Evolutionary conservation across 2,329 filamentous ascomycete genomes (phyloP).

Genomic region (Cordyceps militaris): DNA sequence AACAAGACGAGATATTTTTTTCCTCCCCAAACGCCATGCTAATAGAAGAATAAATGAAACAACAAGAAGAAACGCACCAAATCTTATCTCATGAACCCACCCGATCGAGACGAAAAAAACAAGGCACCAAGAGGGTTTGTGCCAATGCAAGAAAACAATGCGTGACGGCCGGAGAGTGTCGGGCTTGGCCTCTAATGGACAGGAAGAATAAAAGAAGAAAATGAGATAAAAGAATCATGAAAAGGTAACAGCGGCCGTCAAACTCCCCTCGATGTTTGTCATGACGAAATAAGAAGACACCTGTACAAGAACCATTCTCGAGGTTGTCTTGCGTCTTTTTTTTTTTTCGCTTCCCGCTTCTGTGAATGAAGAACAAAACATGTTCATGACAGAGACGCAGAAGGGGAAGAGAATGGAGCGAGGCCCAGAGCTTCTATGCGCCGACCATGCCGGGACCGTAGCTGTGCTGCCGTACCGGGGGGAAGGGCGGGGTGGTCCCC

Average conservation of each 20-base stretch:
- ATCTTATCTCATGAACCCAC: background rate
- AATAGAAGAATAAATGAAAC: conserved; percentile 12
- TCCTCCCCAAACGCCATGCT: conserved; percentile 28
- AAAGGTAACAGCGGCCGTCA: background rate
- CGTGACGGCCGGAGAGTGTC: background rate
- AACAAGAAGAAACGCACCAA: background rate
- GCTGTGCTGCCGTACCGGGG: conserved; percentile 41
- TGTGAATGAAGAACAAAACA: background rate
- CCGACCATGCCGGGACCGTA: conserved; percentile 54
- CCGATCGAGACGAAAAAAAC: background rate
- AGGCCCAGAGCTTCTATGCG: conserved; percentile 33
- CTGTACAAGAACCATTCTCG: conserved; percentile 21
- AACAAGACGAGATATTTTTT: conserved; percentile 14
- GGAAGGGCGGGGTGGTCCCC: conserved; percentile 35
- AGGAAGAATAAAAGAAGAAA: background rate
- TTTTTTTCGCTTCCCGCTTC: background rate
- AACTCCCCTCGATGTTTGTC: conserved; percentile 18
- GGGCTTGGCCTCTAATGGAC: background rate
- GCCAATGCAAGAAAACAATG: background rate
- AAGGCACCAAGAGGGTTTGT: too few species aligned
- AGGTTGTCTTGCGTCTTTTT: background rate
- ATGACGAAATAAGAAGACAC: conserved; percentile 6
- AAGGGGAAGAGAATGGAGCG: background rate
- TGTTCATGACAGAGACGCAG: background rate
- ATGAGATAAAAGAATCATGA: background rate